phyloP scores from a whole-genome alignment of 345 rosid genomes.

The Kandelia obovata region DNA sequence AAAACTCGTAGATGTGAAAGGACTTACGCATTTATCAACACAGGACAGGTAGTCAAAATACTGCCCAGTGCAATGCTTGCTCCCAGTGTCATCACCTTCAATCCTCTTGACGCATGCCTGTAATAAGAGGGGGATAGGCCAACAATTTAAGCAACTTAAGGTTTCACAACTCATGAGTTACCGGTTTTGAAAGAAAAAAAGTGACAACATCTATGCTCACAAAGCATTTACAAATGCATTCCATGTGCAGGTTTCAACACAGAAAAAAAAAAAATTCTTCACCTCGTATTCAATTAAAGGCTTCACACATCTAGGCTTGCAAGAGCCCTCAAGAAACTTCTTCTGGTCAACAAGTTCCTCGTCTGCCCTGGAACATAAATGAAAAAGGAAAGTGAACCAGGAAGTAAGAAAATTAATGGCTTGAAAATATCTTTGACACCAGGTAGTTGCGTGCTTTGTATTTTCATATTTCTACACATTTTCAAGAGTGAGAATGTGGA shows the following conservation, averaged over 20 bases:
- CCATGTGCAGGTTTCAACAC: too few relatives aligned
- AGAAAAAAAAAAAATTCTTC: not conserved
- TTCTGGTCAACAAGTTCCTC: conserved; percentile 50
- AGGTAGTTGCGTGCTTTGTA: too few relatives aligned
- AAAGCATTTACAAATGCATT: too few relatives aligned
- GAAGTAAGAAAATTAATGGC: not conserved
- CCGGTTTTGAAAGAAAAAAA: too few relatives aligned
- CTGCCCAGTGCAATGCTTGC: conserved; percentile 39
- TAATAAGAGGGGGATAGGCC: not conserved
- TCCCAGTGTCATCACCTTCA: conserved; percentile 19
- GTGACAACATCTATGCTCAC: too few relatives aligned
- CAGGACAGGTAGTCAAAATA: conserved; percentile 36
- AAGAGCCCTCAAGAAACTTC: conserved; percentile 50
- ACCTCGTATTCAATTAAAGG: conserved; percentile 47
- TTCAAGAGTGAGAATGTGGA: too few relatives aligned
- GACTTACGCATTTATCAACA: conserved; percentile 32
- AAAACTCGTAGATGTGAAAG: not conserved
- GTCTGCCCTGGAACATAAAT: conserved; percentile 43
- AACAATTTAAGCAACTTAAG: not conserved
- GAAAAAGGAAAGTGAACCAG: not conserved
- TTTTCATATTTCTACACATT: too few relatives aligned
- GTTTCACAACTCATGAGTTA: not conserved
- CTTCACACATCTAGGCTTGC: conserved; percentile 53
- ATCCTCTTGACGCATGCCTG: conserved; percentile 43
- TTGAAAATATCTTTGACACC: not conserved